Percentiles rank a stretch among this genome's conserved stretches.
These are phyloP conservation scores for Pseudozyma sp. DNA, from an alignment of 1,284 basidiomycete species.

Conservation along the genomic window DNA sequence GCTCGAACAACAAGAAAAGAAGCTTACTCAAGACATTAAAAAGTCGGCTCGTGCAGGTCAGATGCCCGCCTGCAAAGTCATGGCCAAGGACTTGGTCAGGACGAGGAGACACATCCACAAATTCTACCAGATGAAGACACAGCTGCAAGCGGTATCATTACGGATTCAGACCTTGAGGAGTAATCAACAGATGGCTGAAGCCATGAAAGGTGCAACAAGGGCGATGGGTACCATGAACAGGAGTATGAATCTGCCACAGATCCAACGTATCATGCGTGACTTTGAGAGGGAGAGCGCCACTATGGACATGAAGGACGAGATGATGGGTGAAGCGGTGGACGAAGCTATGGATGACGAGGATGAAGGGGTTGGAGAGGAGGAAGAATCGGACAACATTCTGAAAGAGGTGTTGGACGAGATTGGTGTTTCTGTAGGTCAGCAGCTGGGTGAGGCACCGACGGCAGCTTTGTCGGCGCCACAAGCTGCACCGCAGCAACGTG, in stretches of 20 bases:
- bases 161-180: slow-evolving; percentile 95
- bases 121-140: slow-evolving; percentile 98
- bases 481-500: slow-evolving; percentile 47
- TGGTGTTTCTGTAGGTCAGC: slow-evolving; percentile 89
- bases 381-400: slow-evolving; percentile 94
- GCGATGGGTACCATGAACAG: slow-evolving; percentile 99
- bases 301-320: slow-evolving; percentile 99
- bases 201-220: slow-evolving; percentile 98
- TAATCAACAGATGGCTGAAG: slow-evolving; percentile 99
- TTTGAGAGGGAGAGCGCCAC: slow-evolving; percentile 96
- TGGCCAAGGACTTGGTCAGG: slow-evolving; percentile 97
- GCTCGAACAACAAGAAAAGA: slow-evolving; percentile 83
- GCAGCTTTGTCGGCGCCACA: slow-evolving; percentile 50
- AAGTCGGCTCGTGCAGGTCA: slow-evolving; percentile 95
- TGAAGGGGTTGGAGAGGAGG: slow-evolving; percentile 79
- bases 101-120: slow-evolving; percentile 96
- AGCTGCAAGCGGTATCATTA: slow-evolving; percentile 93
- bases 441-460: slow-evolving; percentile 63
- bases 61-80: slow-evolving; percentile 89
- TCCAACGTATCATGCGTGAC: slow-evolving; percentile 95
- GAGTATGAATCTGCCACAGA: slow-evolving; percentile 91
- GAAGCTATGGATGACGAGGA: slow-evolving; percentile 97
- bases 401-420: slow-evolving; percentile 98
- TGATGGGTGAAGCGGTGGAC: slow-evolving; percentile 99
- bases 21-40: slow-evolving; percentile 84